Base-by-base conservation (phyloP, 2,329 filamentous ascomycete genomes). In the Westerdykella aurantiaca region DNA sequence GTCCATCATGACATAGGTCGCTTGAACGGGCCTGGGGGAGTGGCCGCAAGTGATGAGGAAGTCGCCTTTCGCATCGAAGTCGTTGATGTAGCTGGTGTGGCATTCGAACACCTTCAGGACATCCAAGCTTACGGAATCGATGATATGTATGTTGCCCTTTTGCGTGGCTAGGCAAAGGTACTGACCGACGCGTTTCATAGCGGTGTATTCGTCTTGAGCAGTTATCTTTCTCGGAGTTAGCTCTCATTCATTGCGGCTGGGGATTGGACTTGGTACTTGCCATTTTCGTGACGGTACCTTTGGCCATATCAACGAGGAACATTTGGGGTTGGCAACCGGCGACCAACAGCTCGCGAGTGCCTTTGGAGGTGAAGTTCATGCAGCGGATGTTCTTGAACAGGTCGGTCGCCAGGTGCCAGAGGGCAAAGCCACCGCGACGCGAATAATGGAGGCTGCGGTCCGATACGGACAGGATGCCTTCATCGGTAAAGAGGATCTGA, bases 11-110 rank as follows among this genome's bases (percentile, higher is more conserved):
- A 86, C 86, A 34, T 82, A 81, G 31, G 84, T 81, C 52, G 87
- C 76, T 58, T 90, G 88, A 12, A 29, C 11, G 7, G 25, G 25
- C 53, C 91, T 81, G 18, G 88, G 78, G 1, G 91, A 95, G 69
- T 88, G 95, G 31, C 93, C 93, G 66, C 93, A 98, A 4, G 93
- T 97, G 17, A 97, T 86, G 42, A 98, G 82, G 53, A 93, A 93
- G 65, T 97, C 91, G 60, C 93, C 88, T 61, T 93, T 87, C 7
- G 90, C 88, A 70, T 98, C 93, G 87, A 98, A 96, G 65, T 97
- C 91, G 66, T 88, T 95, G 63, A 98, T 87, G 41, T 83, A 80
- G 7, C 88, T 86, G 1, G 85, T 84, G 62, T 98, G 93, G 0
- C 91, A 89, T 63, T 88, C 88, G 86, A 93, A 98, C 10, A 81